These are phyloP conservation scores for Eleusine coracana DNA, from an alignment of 176 grass and related monocot species.

Conservation along the genomic window DNA sequence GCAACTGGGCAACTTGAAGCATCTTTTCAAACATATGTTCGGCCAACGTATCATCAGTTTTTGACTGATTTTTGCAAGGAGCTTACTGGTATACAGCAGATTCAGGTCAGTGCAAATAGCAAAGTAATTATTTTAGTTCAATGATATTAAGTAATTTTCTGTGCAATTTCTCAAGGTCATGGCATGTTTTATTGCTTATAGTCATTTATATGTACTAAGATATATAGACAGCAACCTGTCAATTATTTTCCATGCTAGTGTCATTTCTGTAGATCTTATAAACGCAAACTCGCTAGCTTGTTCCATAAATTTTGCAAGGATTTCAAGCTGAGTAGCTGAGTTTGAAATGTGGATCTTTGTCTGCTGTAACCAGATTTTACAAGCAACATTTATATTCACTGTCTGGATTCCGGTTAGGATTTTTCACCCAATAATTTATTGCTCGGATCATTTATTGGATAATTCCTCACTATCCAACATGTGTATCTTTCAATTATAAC, in stretches of 20 bases:
- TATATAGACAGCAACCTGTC: background rate
- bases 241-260: background rate
- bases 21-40: slow-evolving; percentile 95
- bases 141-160: background rate
- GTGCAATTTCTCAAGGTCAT: slow-evolving; percentile 16
- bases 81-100: slow-evolving; percentile 96
- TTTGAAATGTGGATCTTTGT: background rate
- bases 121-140: background rate
- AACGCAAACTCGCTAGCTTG: background rate
- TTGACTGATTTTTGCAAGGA: slow-evolving; percentile 98
- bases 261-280: background rate
- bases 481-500: background rate
- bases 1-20: slow-evolving; percentile 90
- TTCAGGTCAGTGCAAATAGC: slow-evolving; percentile 69
- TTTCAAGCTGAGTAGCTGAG: background rate
- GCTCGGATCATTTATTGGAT: slow-evolving; percentile 10
- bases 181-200: background rate
- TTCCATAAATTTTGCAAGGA: background rate
- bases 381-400: background rate
- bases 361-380: slow-evolving; percentile 9
- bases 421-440: background rate
- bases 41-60: slow-evolving; percentile 77
- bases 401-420: background rate
- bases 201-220: slow-evolving; percentile 16
- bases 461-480: background rate